Evolutionary conservation across 495 filamentous ascomycete genomes (phyloP).

Genomic region (Schizothecium vesticola): DNA sequence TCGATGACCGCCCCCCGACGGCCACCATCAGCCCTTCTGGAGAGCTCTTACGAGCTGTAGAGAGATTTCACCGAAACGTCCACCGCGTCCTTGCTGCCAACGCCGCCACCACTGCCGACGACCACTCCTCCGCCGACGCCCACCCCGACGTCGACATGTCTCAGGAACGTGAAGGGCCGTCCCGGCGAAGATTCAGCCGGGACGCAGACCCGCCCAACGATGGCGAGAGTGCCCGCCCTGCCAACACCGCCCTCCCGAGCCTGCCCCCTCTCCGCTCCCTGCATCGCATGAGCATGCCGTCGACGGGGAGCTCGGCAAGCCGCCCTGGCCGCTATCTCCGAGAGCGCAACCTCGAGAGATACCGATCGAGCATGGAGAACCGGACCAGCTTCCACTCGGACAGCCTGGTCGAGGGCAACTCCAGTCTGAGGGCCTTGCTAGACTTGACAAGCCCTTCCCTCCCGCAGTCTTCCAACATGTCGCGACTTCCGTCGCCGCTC

Average conservation of each 20-base stretch:
- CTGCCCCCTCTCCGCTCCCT: conserved; percentile 41
- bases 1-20: conserved; percentile 33
- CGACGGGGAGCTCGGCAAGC: conserved; percentile 13
- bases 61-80: conserved; percentile 33
- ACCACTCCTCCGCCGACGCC: conserved; percentile 11
- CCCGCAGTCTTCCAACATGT: conserved; percentile 33
- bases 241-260: conserved; percentile 21
- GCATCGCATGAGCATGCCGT: conserved; percentile 11
- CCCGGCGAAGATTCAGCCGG: conserved; percentile 32
- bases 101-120: conserved; percentile 6
- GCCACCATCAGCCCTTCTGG: conserved; percentile 36
- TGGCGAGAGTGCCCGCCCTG: conserved; percentile 9
- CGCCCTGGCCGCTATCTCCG: conserved; percentile 33
- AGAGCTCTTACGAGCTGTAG: conserved; percentile 42
- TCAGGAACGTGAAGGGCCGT: conserved; percentile 30
- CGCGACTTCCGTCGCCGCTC: conserved; percentile 25
- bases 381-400: conserved; percentile 19
- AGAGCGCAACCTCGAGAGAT: conserved; percentile 5
- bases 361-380: conserved; percentile 20
- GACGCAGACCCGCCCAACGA: conserved; percentile 31
- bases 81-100: conserved; percentile 19
- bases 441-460: conserved; percentile 34
- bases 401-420: conserved; percentile 38
- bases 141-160: conserved; percentile 33
- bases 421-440: conserved; percentile 41